phyloP scores from a whole-genome alignment of 140 eudicot species.

The Anethum foeniculum region DNA sequence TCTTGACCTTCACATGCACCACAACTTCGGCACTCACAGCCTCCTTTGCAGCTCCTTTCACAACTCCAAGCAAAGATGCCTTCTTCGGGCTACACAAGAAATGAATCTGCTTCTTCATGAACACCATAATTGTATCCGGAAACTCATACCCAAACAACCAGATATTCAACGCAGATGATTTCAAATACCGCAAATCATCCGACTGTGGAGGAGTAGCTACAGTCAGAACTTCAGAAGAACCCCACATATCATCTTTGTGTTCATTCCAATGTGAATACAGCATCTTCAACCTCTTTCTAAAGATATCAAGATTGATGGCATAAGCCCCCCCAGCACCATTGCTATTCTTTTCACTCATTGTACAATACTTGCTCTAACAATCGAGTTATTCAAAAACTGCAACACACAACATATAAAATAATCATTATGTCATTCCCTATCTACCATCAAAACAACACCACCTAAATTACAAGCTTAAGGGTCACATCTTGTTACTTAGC shows the following conservation, averaged over 20 bases:
- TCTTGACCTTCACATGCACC: conserved; percentile 12
- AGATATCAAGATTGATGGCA: conserved; percentile 8
- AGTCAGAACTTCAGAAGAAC: conserved; percentile 12
- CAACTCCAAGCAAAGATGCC: conserved; percentile 13
- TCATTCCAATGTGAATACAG: conserved; percentile 14
- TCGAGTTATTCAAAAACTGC: background rate
- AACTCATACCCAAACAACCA: conserved; percentile 17
- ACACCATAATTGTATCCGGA: conserved; percentile 18
- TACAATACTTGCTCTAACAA: background rate
- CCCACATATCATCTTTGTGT: conserved; percentile 11
- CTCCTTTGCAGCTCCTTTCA: conserved; percentile 17
- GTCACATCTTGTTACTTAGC: background rate
- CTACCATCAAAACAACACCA: background rate
- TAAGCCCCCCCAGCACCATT: conserved; percentile 13
- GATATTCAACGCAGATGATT: conserved; percentile 13
- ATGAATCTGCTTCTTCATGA: conserved; percentile 19
- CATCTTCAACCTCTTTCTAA: conserved; percentile 6
- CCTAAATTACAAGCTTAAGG: background rate
- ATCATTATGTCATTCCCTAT: background rate
- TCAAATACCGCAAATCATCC: conserved; percentile 13
- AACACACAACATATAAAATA: background rate
- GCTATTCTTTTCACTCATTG: conserved; percentile 1
- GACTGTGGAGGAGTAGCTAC: conserved; percentile 18
- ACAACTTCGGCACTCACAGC: conserved; percentile 11
- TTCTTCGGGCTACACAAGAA: conserved; percentile 18